Evolutionary conservation across 2,329 filamentous ascomycete genomes (phyloP), one percentile per base, ranked within the genome.

Genomic region (Fusarium nisikadoi): DNA sequence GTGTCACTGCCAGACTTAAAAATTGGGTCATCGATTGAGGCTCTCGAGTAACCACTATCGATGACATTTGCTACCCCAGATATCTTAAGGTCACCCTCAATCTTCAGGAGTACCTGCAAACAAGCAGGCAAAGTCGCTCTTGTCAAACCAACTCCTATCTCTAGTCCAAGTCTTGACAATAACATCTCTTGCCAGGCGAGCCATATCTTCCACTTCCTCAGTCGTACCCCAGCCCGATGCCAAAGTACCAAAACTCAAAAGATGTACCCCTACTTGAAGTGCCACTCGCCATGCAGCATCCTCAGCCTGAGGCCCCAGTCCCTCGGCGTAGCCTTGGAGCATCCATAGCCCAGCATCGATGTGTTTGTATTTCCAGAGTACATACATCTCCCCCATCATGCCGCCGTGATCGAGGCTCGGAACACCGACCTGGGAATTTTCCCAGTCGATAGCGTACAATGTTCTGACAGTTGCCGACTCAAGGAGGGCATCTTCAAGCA

Each of bases 311-410:
- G 17, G 35, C 10, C 20, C 46, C 4, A 68, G 13, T 1, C 64
- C 64, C 10, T 63, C 41, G 3, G 36, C 42, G 6, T 63, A 63
- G 7, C 64, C 64, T 16, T 58, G 31, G 8, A 58, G 9, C 27
- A 58, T 36, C 43, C 56, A 67, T 36, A 53, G 19, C 1, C 38
- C 49, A 13, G 62, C 56, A 3, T 57, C 45, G 7, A 46, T 47
- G 3, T 19, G 6, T 20, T 67, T 61, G n/a, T 46, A 56, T 12
- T 53, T 36, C 39, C 62, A 57, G 1, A 53, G 31, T 1, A 50
- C 36, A 19, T 47, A 67, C 11, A 57, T n/a, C n/a, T 68, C 62
- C 6, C 65, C 49, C 12, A 68, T 20, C 55, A 68, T 68, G 9
- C 47, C 56, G 7, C 56, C 62, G 20, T 68, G 55, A n/a, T 67